Percentiles rank a stretch among this genome's conserved stretches.
Conservation (phyloP, 2,329 filamentous ascomycete species). For the Grosmannia clavigera region DNA sequence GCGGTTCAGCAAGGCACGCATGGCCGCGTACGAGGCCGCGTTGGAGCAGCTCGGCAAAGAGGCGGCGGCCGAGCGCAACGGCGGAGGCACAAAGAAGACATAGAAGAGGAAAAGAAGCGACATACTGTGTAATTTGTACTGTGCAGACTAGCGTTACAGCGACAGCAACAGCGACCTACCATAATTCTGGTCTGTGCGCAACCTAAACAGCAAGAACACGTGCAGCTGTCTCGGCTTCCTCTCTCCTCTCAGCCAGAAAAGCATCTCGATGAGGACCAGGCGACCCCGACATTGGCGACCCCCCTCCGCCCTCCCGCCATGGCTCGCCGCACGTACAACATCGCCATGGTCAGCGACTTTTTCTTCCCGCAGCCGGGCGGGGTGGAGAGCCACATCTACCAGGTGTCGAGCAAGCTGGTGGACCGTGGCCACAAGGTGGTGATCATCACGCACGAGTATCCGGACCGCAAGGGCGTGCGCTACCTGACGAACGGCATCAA, state of each 20-base stretch:
- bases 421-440: constrained; percentile 97
- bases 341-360: constrained; percentile 95
- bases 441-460: constrained; percentile 90
- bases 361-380: constrained; percentile 97
- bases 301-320: constrained; percentile 21
- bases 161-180: too few species aligned
- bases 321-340: constrained; percentile 49
- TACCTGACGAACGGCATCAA: constrained; percentile 97
- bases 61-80: constrained; percentile 26
- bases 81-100: neutral
- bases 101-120: neutral
- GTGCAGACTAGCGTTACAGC: too few species aligned
- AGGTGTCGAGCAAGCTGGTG: constrained; percentile 89
- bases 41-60: constrained; percentile 51
- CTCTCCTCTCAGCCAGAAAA: too few species aligned
- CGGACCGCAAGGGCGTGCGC: constrained; percentile 79
- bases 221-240: too few species aligned
- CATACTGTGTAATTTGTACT: too few species aligned
- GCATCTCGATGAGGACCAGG: too few species aligned
- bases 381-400: constrained; percentile 97
- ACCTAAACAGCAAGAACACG: too few species aligned
- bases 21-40: constrained; percentile 40
- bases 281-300: neutral
- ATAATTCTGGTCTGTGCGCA: too few species aligned
- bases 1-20: constrained; percentile 31